A percentile compares a stretch with the other conserved stretches of the same genome.
These are phyloP conservation scores for Sporisorium exsertum DNA, from an alignment of 1,284 basidiomycete species.

Conservation along the genomic window DNA sequence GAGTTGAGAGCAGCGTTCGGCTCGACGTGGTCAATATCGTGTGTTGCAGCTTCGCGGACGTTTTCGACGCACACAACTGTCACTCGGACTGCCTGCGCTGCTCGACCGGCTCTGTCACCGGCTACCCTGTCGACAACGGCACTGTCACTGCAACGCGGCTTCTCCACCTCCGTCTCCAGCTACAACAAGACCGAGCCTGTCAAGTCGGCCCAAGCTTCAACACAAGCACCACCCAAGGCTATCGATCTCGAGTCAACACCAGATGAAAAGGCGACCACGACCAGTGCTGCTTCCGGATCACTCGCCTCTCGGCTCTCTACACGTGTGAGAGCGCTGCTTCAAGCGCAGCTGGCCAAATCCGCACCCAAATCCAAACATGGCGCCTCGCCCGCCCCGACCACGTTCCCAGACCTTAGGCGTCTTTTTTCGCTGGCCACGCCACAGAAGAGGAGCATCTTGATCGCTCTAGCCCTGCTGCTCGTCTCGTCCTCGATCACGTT, in stretches of 20 bases:
- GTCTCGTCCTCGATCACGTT: conserved; percentile 78
- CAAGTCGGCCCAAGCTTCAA: conserved; percentile 4
- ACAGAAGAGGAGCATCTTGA: conserved; percentile 58
- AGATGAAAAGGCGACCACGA: neutral
- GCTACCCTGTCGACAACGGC: neutral
- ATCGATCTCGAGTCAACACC: neutral
- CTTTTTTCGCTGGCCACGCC: conserved; percentile 65
- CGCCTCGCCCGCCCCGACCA: conserved; percentile 39
- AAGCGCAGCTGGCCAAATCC: conserved; percentile 44
- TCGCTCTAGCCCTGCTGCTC: conserved; percentile 64
- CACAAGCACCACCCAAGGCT: conserved; percentile 2
- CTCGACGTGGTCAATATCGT: conserved; percentile 21
- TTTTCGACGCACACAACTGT: conserved; percentile 1
- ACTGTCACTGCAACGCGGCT: neutral
- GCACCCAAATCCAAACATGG: conserved; percentile 44
- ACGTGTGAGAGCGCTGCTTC: conserved; percentile 24
- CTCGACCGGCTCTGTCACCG: neutral
- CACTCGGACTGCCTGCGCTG: neutral
- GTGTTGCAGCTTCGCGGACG: conserved; percentile 1
- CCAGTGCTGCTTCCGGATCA: conserved; percentile 6
- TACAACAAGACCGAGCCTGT: conserved; percentile 17
- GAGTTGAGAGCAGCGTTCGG: conserved; percentile 14
- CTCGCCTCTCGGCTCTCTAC: conserved; percentile 24
- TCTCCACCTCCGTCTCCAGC: conserved; percentile 5
- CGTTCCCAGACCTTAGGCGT: conserved; percentile 62